A percentile compares a stretch with the other conserved stretches of the same genome.
phyloP scores from a whole-genome alignment of 2,329 filamentous ascomycete genomes.

The Sclerotinia minor region DNA sequence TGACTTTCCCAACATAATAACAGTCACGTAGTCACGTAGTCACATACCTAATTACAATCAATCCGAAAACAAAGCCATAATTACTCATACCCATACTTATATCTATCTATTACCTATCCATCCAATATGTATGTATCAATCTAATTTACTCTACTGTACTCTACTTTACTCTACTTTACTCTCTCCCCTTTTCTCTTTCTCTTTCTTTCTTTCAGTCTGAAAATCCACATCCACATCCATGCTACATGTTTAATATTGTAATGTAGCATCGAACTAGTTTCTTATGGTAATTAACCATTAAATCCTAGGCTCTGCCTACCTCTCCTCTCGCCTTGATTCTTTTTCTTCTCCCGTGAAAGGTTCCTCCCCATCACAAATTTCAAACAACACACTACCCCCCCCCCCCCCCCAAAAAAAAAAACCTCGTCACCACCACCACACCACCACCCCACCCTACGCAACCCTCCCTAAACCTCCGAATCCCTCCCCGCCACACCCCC shows the following conservation, averaged over 20 bases:
- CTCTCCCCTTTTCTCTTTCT: no score
- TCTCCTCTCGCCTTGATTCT: neutral
- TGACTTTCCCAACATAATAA: no score
- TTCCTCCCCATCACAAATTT: neutral
- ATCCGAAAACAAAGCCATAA: no score
- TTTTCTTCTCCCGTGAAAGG: neutral
- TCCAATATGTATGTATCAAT: neutral
- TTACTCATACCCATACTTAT: no score
- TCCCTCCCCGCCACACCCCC: neutral
- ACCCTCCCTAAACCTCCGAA: constrained; percentile 5
- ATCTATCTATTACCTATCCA: constrained; percentile 3
- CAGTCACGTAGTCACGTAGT: no score
- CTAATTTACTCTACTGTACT: no score
- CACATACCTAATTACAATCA: no score
- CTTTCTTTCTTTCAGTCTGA: neutral
- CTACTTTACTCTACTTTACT: no score
- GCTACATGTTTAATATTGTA: neutral
- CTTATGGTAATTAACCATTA: neutral
- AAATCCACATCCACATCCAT: neutral
- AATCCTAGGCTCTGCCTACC: neutral
- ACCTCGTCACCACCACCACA: no score
- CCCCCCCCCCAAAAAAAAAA: no score
- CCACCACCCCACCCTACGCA: neutral
- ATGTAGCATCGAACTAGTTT: neutral
- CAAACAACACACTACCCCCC: neutral